Evolutionary conservation across 768 basidiomycete genomes (phyloP).

Genomic region (Boletus fagicola): DNA sequence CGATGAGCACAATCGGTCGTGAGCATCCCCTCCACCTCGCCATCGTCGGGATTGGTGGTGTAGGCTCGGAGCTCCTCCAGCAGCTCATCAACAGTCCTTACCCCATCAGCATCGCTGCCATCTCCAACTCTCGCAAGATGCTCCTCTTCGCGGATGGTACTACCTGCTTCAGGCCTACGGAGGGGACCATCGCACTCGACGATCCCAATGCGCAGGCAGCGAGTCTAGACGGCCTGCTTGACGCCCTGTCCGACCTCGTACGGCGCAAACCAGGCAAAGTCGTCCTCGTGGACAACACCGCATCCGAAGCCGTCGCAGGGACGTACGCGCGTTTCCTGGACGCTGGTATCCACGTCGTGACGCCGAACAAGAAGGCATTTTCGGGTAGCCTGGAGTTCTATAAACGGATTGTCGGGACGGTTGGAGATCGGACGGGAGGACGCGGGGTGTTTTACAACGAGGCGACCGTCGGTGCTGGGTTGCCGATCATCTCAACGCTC

Average conservation of each 20-base stretch:
- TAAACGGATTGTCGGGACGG: conserved; percentile 58
- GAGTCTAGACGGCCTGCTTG: conserved; percentile 40
- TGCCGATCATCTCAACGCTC: conserved; percentile 88
- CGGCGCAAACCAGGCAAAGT: conserved; percentile 46
- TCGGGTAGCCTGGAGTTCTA: conserved; percentile 71
- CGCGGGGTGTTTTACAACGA: conserved; percentile 75
- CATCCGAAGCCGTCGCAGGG: conserved; percentile 75
- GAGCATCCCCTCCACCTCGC: conserved; percentile 54
- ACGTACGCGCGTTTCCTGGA: conserved; percentile 79
- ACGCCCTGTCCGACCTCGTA: conserved; percentile 46
- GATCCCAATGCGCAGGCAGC: conserved; percentile 32
- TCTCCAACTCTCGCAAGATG: conserved; percentile 64
- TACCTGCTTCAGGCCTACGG: conserved; percentile 36
- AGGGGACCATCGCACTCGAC: conserved; percentile 51
- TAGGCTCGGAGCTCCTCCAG: conserved; percentile 81
- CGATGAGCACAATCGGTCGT: conserved; percentile 17
- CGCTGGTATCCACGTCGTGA: conserved; percentile 82
- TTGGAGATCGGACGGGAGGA: conserved; percentile 20
- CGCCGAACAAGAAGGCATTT: conserved; percentile 97
- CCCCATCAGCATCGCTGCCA: conserved; percentile 64
- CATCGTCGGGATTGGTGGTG: conserved; percentile 88
- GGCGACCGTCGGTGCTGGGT: conserved; percentile 91
- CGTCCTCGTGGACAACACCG: conserved; percentile 89
- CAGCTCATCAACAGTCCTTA: conserved; percentile 71
- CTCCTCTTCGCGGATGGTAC: conserved; percentile 52